Percentiles rank a stretch among this genome's conserved stretches.
Evolutionary conservation across 306 rosid genomes (phyloP).

Genomic region (Gastrolobium bilobum): DNA sequence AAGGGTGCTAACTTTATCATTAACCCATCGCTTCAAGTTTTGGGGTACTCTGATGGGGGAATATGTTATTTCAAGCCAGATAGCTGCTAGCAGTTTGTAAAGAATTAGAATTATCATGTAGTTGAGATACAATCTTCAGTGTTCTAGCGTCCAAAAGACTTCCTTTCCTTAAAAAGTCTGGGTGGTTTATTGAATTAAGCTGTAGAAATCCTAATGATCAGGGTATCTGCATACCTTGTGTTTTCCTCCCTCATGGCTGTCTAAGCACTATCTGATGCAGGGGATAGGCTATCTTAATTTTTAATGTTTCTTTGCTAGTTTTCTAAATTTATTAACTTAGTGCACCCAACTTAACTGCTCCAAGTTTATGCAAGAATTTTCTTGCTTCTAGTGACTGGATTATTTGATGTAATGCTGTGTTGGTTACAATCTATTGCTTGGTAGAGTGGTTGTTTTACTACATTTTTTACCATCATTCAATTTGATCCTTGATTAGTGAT

Average conservation of each 20-base stretch:
- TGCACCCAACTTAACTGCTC: background rate
- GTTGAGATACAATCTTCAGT: background rate
- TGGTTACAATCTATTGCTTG: background rate
- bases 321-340: background rate
- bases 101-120: background rate
- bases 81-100: background rate
- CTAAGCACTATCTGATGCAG: background rate
- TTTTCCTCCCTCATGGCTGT: background rate
- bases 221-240: background rate
- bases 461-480: background rate
- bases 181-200: background rate
- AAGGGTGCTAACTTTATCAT: background rate
- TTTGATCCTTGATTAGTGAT: background rate
- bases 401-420: conserved; percentile 1
- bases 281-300: background rate
- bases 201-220: background rate
- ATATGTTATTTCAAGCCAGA: background rate
- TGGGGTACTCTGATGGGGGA: background rate
- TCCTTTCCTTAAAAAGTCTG: background rate
- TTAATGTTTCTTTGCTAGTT: background rate
- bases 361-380: background rate
- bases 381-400: background rate
- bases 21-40: conserved; percentile 1
- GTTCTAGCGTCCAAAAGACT: background rate
- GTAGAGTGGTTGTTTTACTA: background rate